Evolutionary conservation across 148 eudicot species (phyloP), one percentile per base, ranked within the genome.

Genomic region (Rhododendron simsii): DNA sequence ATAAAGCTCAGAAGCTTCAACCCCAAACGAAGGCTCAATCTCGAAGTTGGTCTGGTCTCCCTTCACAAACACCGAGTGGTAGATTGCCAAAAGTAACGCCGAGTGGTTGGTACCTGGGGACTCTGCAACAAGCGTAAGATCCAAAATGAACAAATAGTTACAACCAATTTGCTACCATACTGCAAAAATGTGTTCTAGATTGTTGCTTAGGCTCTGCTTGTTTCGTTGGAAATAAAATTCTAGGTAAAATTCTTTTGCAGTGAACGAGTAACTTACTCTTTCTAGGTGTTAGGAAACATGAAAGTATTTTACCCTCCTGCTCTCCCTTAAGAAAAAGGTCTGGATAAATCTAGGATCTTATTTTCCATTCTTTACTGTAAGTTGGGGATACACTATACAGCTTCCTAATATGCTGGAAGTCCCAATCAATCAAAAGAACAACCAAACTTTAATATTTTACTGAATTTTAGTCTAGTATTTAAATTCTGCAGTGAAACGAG

Each of bases 1-100:
- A 87, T 94, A 95, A 21, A 95, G 93, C 89, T 89, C 91, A 18
- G 98, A 90, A 65, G 97, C 96, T 87, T 95, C 97, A 35, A 92
- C 92, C n/a, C 93, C 95, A 48, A 90, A 88, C 0, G 93, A 89
- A 3, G 95, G 90, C 39, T 95, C 91, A 18, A 92, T 94, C 83
- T 87, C 90, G 78, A 91, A 93, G 82, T 90, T 85, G 85, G 96
- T 88, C 18, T 90, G 93, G 15, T 91, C 92, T 63, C 97, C 97
- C 83, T 88, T 91, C 51, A 94, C 94, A 77, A 88, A 90, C 21
- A 87, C 88, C 0, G 95, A 86, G 81, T 95, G 95, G 33, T 69
- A 76, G 84, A 95, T 82, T 7, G 97, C 76, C 61, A 91, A 41
- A 2, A 90, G 2, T 11, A 50, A 50, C 15, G 2, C 55, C 15